Conservation (phyloP, 2,329 filamentous ascomycete genomes). For the Cytospora chrysosperma region DNA sequence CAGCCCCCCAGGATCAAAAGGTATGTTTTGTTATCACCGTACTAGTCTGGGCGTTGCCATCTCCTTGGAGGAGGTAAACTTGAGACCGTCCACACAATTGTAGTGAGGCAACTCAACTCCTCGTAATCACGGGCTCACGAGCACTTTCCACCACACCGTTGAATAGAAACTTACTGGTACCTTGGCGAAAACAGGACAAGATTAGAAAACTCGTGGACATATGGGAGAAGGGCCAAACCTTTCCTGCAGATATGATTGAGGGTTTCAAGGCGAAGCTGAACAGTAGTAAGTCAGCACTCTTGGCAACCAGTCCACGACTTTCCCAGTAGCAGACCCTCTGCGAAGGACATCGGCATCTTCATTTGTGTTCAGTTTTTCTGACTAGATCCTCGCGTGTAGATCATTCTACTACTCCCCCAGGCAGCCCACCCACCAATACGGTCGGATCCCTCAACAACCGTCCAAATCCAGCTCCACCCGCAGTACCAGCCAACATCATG, state of each 20-base stretch:
- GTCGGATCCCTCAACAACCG: conserved; percentile 40
- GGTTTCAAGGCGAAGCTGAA: conserved; percentile 81
- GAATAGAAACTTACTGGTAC: conserved; percentile 40
- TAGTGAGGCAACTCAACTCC: conserved; percentile 24
- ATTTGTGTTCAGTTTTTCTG: conserved; percentile 35
- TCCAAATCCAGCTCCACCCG: conserved; percentile 41
- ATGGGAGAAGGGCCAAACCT: conserved; percentile 94
- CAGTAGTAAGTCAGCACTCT: conserved; percentile 20
- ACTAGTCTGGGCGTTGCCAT: not conserved
- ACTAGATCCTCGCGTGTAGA: conserved; percentile 48
- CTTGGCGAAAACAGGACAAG: conserved; percentile 72
- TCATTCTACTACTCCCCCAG: conserved; percentile 69
- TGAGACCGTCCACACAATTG: conserved; percentile 21
- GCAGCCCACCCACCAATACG: conserved; percentile 54
- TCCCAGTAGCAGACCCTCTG: not conserved
- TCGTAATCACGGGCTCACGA: conserved; percentile 13
- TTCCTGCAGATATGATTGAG: conserved; percentile 75
- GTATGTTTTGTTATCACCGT: conserved; percentile 56
- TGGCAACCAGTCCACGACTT: not conserved
- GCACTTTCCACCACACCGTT: conserved; percentile 25
- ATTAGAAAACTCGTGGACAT: conserved; percentile 95
- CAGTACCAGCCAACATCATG: conserved; percentile 59
- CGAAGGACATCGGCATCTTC: conserved; percentile 3
- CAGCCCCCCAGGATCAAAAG: conserved; percentile 92
- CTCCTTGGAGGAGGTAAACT: conserved; percentile 16